Conservation (phyloP, 371 early-diverging fungal species). For the Mucor plumbeus region DNA sequence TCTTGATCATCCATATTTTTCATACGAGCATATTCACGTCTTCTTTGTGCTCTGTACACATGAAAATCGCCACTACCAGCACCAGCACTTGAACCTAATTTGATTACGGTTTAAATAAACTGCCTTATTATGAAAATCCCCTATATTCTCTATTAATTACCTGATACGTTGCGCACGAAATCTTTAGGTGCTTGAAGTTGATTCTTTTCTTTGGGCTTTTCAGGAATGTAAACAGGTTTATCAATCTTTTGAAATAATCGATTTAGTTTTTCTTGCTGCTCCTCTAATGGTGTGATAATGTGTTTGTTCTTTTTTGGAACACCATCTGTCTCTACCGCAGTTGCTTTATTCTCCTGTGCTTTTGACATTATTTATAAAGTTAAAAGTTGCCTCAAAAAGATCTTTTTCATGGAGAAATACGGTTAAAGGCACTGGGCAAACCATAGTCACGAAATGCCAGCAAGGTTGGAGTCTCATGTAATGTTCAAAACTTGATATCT, state of each 20-base stretch:
- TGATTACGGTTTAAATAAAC: too few relatives aligned
- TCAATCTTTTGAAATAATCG: slow-evolving; percentile 80
- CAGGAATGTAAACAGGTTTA: slow-evolving; percentile 75
- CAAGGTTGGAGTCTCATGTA: background rate
- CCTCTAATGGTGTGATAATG: slow-evolving; percentile 50
- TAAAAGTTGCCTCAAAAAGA: too few relatives aligned
- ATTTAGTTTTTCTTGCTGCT: slow-evolving; percentile 74
- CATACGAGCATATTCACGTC: slow-evolving; percentile 86
- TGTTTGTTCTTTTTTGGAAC: slow-evolving; percentile 34
- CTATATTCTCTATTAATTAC: slow-evolving; percentile 31
- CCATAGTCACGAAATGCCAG: background rate
- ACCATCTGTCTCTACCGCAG: background rate
- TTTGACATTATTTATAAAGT: background rate
- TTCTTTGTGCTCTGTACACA: slow-evolving; percentile 87
- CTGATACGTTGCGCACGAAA: slow-evolving; percentile 81
- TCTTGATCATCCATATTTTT: slow-evolving; percentile 81
- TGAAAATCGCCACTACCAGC: slow-evolving; percentile 98
- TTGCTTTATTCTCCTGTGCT: background rate
- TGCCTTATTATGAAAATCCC: too few relatives aligned
- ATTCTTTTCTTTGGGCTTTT: slow-evolving; percentile 40
- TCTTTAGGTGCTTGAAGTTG: slow-evolving; percentile 71
- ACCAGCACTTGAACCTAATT: slow-evolving; percentile 88
- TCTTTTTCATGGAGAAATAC: too few relatives aligned
- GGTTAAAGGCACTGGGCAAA: background rate
- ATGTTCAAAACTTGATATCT: too few relatives aligned